A percentile compares a stretch with the other conserved stretches of the same genome.
These are phyloP conservation scores for Chlamydomonas sphaeroides DNA, from an alignment of 139 green algal species.

Conservation along the genomic window DNA sequence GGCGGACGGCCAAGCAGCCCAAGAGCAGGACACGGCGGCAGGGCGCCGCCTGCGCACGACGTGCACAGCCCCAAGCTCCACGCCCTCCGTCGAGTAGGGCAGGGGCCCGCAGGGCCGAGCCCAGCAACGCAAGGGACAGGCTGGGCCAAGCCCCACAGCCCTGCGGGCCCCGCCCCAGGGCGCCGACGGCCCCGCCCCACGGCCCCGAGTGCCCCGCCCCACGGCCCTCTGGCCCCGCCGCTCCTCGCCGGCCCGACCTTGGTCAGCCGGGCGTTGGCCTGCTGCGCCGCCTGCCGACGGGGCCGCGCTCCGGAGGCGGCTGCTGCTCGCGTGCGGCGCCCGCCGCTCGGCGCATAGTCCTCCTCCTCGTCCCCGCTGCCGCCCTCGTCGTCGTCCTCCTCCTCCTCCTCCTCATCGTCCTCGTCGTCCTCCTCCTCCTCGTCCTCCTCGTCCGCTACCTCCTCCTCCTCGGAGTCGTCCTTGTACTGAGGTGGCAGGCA, in stretches of 20 bases:
- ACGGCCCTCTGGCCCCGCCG: neutral
- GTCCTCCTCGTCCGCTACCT: neutral
- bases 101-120: no score
- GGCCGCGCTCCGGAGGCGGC: conserved; percentile 7
- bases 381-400: neutral
- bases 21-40: no score
- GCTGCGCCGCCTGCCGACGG: conserved; percentile 38
- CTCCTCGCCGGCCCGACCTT: conserved; percentile 27
- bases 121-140: no score
- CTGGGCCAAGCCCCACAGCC: no score
- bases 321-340: neutral
- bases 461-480: conserved; percentile 38
- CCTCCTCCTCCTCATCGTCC: conserved; percentile 4
- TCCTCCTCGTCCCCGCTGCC: conserved; percentile 18
- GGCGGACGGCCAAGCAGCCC: no score
- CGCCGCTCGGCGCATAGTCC: conserved; percentile 3
- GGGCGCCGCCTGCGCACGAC: no score
- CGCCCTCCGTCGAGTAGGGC: no score
- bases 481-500: conserved; percentile 9
- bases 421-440: conserved; percentile 25
- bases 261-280: conserved; percentile 20
- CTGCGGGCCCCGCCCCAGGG: no score
- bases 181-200: no score
- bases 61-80: no score
- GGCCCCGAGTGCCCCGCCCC: neutral